Evolutionary conservation across 768 basidiomycete species (phyloP), one percentile per base, ranked within the genome.

Genomic region (Leccinum truebloodii): DNA sequence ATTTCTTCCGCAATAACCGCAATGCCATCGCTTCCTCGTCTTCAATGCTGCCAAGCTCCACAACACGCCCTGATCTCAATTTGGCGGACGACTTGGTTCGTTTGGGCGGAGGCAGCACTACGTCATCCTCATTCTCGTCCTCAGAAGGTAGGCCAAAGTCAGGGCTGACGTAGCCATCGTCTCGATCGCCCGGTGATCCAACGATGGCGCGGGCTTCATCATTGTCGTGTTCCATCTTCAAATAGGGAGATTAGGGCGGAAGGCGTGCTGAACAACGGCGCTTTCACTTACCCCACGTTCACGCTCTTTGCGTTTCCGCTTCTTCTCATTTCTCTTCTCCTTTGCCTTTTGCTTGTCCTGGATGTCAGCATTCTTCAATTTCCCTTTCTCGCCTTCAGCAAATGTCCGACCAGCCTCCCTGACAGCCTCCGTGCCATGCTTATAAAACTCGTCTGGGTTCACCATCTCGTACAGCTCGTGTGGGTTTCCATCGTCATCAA

Each of bases 291-390:
- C 77, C 39, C 59, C 75, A 57, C 75, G 78, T 69, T 92, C 90
- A 39, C 83, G 81, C 58, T 93, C 89, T 76, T 95, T 96, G 69
- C 91, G 79, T 77, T 95, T 96, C 63, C 92, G 78, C 79, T 96
- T 97, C 82, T 92, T 95, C 73, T 97, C 95, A 63, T 82, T 77
- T 76, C 88, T 90, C 83, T 94, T 95, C 70, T 90, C 92, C 72
- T 82, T 89, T 6, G 91, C 94, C 66, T 92, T 85, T 60, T 84
- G 83, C 75, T 90, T 90, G 77, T 99, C 96, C 50, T 77, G 58
- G 51, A 86, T 79, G 71, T 96, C 93, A 26, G 82, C 84, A 12
- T 80, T 77, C 65, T 78, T 81, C 83, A 98, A 80, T 79, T 84
- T 88, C 55, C 80, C 83, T 61, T 86, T 78, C 76, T 96, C 93